Evolutionary conservation across 1,284 basidiomycete species (phyloP).

Genomic region (Puccinia polysora): DNA sequence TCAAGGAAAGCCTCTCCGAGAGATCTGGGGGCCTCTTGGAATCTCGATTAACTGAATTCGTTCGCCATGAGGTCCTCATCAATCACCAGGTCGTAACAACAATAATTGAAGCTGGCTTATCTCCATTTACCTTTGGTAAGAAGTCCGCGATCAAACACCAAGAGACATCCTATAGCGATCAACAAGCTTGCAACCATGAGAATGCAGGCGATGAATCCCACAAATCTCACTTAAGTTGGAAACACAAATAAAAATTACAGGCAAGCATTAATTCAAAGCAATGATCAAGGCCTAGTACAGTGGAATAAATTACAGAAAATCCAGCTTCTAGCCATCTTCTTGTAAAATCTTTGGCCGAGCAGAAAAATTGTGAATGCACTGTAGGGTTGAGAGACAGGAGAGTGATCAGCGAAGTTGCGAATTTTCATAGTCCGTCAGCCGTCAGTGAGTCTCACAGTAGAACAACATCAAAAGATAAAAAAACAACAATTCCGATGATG

Average conservation of each 20-base stretch:
- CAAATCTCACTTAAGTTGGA: constrained; percentile 28
- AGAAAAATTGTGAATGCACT: constrained; percentile 24
- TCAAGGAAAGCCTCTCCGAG: background rate
- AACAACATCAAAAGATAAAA: constrained; percentile 21
- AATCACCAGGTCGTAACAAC: background rate
- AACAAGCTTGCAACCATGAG: constrained; percentile 41
- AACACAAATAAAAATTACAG: background rate
- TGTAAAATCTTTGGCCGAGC: constrained; percentile 12
- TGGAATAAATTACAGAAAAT: constrained; percentile 23
- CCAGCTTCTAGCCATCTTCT: constrained; percentile 7
- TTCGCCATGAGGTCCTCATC: background rate
- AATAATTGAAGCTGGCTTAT: background rate
- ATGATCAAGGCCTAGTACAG: background rate
- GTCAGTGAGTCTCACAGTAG: constrained; percentile 13
- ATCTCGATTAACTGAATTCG: constrained; percentile 5
- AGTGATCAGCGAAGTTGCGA: background rate
- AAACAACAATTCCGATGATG: constrained; percentile 24
- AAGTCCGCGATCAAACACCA: constrained; percentile 34
- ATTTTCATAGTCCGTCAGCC: background rate
- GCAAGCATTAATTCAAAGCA: background rate
- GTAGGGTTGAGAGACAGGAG: background rate
- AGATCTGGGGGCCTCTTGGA: background rate
- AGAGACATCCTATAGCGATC: constrained; percentile 15
- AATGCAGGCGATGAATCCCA: constrained; percentile 32
- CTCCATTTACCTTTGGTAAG: constrained; percentile 13